phyloP scores from a whole-genome alignment of 2,329 filamentous ascomycete species.

The Botrytis fragariae region DNA sequence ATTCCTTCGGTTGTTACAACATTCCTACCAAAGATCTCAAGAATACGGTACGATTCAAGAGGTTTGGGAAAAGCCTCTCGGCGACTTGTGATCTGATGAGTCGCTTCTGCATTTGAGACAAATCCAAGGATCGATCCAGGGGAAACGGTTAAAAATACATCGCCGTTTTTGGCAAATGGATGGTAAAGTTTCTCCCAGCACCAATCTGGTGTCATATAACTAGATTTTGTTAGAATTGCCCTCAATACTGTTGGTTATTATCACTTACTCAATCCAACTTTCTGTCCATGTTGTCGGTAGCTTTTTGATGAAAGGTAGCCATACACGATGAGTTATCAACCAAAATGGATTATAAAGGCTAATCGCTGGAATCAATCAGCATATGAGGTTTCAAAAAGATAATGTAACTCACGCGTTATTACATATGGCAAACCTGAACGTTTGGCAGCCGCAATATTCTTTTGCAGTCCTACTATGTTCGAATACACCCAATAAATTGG shows the following conservation, averaged over 20 bases:
- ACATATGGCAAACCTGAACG: conserved; percentile 52
- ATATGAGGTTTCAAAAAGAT: background rate
- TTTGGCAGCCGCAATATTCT: conserved; percentile 51
- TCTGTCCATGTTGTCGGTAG: conserved; percentile 57
- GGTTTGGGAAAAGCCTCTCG: conserved; percentile 72
- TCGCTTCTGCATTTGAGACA: conserved; percentile 48
- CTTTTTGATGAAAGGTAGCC: conserved; percentile 53
- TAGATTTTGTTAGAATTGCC: conserved; percentile 32
- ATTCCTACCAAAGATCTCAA: conserved; percentile 69
- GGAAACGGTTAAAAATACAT: conserved; percentile 63
- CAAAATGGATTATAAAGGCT: conserved; percentile 53
- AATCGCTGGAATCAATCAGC: conserved; percentile 42
- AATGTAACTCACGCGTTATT: conserved; percentile 49
- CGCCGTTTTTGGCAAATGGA: conserved; percentile 58
- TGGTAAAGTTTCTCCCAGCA: conserved; percentile 54
- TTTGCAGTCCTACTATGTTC: conserved; percentile 39
- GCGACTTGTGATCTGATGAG: conserved; percentile 62
- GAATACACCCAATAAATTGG: conserved; percentile 30
- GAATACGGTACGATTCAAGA: conserved; percentile 54
- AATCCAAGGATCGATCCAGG: conserved; percentile 53
- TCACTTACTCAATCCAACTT: conserved; percentile 57
- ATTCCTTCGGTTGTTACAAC: conserved; percentile 68
- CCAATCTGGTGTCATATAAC: conserved; percentile 59
- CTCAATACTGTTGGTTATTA: background rate
- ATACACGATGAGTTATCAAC: conserved; percentile 54